These are phyloP conservation scores for Zygoascus sp. DNA, from an alignment of 1,139 yeast genomes.

Conservation along the genomic window DNA sequence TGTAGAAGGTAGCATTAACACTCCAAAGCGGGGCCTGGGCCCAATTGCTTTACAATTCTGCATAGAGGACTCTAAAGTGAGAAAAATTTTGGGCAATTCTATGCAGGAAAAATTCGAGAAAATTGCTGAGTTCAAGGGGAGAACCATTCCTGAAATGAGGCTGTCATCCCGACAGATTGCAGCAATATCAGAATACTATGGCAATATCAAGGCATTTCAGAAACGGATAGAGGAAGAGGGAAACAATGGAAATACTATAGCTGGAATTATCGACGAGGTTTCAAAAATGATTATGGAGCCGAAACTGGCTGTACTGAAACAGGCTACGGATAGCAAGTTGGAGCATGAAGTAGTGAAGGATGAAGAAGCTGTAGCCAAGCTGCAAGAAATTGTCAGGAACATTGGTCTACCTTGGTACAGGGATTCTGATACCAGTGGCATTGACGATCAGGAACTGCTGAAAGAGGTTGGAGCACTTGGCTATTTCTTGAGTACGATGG, in stretches of 20 bases:
- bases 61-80: neutral
- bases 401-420: constrained; percentile 20
- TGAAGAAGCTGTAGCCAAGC: neutral
- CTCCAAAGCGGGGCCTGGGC: constrained; percentile 73
- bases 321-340: constrained; percentile 26
- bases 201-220: neutral
- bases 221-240: neutral
- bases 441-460: constrained; percentile 20
- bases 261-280: neutral
- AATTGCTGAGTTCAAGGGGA: constrained; percentile 27
- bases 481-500: constrained; percentile 55
- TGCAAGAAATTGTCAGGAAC: neutral
- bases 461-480: constrained; percentile 36
- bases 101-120: constrained; percentile 35
- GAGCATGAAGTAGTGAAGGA: constrained; percentile 1
- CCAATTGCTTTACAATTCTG: constrained; percentile 18
- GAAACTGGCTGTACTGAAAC: constrained; percentile 31
- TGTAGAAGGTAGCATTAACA: constrained; percentile 50
- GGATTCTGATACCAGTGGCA: constrained; percentile 26
- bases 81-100: constrained; percentile 7
- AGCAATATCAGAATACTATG: neutral
- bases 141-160: neutral
- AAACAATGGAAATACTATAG: neutral
- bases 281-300: neutral
- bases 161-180: neutral